Evolutionary conservation across 148 eudicot genomes (phyloP), one percentile per base, ranked within the genome.

Genomic region (Silene uniflora): DNA sequence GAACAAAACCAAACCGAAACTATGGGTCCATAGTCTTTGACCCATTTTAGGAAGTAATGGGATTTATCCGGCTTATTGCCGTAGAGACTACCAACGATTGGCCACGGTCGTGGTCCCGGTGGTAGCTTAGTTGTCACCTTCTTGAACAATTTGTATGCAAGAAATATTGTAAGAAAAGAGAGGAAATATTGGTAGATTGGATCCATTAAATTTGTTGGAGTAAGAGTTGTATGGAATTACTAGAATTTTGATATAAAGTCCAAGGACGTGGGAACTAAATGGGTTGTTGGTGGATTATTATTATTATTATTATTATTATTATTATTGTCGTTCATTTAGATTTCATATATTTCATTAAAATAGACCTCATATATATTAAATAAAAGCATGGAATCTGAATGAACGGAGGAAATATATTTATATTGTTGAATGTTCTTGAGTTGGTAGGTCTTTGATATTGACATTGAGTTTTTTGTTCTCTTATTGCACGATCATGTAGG

Each of bases 1-100:
- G 83, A 84, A 5, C 86, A 81, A 19, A 84, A 77, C 86, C 86
- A 80, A 8, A 80, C 81, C 19, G 86, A 84, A 0, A 80, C 42
- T 42, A 84, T 77, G 35, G 86, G 81, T 13, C 84, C 84, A 22
- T 84, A 81, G 1, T 60, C 44, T 8, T 55, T 44, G 8, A 72
- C 74, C 84, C 79, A 81, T 25, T 71, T 71, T 7, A 69, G 25
- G 44, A 77, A 80, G 32, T 81, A 83, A 9, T 66, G 76, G 54
- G 80, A 71, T 42, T 64, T 73, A 0, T 76, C 69, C 3, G 75
- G 75, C 32, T 67, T 62, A 7, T 55, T 52, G 58, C 71, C 74
- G 76, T 70, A 52, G 62, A 77, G 79, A 46, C 78, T 75, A 2
- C 83, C 77, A 9, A 77, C 46, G 5, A 75, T 19, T 1, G 81